A percentile compares a stretch with the other conserved stretches of the same genome.
Evolutionary conservation across 768 basidiomycete species (phyloP).

Genomic region (Auricularia sp.): DNA sequence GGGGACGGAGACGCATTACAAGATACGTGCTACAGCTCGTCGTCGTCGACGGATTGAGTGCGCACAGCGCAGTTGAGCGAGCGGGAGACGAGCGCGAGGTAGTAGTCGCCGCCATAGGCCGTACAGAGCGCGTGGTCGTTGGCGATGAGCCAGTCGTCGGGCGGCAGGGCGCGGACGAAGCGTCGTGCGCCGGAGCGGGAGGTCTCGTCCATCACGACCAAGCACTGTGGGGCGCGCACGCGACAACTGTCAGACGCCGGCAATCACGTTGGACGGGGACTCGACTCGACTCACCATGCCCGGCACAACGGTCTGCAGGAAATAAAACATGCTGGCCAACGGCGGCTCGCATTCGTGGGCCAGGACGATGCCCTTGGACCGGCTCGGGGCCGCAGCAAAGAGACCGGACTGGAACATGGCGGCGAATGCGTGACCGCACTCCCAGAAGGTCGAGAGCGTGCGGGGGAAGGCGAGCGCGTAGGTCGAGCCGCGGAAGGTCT

Average conservation of each 20-base stretch:
- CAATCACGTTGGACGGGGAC: background rate
- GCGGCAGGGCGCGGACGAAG: background rate
- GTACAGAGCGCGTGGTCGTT: background rate
- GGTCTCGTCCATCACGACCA: constrained; percentile 1
- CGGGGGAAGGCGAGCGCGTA: background rate
- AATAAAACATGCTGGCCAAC: background rate
- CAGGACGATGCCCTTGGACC: background rate
- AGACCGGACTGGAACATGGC: background rate
- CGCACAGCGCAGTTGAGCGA: background rate
- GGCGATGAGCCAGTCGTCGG: background rate
- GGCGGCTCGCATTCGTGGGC: background rate
- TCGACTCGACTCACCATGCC: background rate
- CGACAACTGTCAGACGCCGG: background rate
- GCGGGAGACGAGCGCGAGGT: constrained; percentile 2
- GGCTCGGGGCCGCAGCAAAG: background rate
- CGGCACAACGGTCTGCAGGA: background rate
- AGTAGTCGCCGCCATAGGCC: constrained; percentile 1
- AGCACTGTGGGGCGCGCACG: background rate
- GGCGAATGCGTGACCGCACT: background rate
- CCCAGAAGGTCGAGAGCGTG: background rate
- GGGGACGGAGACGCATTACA: too few relatives aligned
- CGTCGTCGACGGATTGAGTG: background rate
- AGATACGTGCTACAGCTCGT: background rate
- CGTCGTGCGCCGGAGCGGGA: background rate
- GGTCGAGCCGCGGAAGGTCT: background rate